Evolutionary conservation across 257 asterid genomes (phyloP), one percentile per base, ranked within the genome.

Genomic region (Lycium ferocissimum): DNA sequence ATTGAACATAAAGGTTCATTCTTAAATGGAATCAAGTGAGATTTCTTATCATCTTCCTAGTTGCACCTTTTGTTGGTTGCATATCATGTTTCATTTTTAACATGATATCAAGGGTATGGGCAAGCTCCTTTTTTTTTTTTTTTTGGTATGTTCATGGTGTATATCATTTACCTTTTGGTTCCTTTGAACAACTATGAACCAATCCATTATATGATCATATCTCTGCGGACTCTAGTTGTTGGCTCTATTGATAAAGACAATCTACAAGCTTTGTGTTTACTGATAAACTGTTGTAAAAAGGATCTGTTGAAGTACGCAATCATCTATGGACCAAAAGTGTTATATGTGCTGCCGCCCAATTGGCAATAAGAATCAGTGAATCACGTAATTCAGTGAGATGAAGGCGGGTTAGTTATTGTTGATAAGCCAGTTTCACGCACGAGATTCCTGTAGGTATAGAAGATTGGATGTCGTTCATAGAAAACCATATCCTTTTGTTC

Each of bases 101-200:
- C 26, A 6, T 58, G 65, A 58, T n/a, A 58, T 6, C 63, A 58
- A 57, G 10, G 4, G 65, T 0, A 58, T 58, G 65, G 22, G 2
- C 2, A 58, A 6, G 2, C 6, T 58, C 33, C 33, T 26, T 26
- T 26, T 26, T 26, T 26, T 26, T 26, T 26, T 26, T 26, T 26
- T 26, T 26, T 26, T 26, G 33, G 33, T 26, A 1, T 26, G 33
- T 26, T 26, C 33, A n/a, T 47, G 0, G 7, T 49, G 61, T 75
- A 47, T 47, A 33, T 67, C 47, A n/a, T 33, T 63, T 73, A n/a
- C 80, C 38, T 73, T 73, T n/a, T 18, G 79, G 4, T 43, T 45
- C 59, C 80, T 73, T 45, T 73, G 59, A 73, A 73, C 80, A 73
- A 73, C 7, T 73, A 47, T 20, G 6, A 9, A 47, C 40, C n/a